phyloP scores from a whole-genome alignment of 2,329 filamentous ascomycete genomes.

The Fusarium papillatum region DNA sequence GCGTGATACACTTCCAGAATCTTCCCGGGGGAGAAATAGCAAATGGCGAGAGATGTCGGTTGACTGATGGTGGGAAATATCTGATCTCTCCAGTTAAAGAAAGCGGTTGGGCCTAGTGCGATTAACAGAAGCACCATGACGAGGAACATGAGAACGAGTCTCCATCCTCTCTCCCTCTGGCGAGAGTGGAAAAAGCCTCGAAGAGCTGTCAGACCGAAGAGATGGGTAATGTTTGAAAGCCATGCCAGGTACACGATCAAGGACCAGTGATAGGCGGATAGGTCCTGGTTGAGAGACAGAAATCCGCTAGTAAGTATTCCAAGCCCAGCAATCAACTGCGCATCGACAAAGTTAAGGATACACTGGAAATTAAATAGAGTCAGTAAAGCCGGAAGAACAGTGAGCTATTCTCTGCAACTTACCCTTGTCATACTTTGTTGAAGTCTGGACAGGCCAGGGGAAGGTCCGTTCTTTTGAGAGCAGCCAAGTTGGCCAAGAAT shows the following conservation, averaged over 20 bases:
- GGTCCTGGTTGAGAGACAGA: neutral
- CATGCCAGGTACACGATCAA: constrained; percentile 10
- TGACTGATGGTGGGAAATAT: neutral
- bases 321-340: constrained; percentile 13
- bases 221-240: constrained; percentile 18
- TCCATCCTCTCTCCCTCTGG: constrained; percentile 4
- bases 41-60: neutral
- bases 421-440: neutral
- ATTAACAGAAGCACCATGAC: constrained; percentile 6
- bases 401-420: neutral
- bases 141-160: neutral
- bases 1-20: neutral
- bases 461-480: neutral
- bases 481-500: neutral
- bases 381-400: neutral
- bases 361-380: neutral
- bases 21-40: neutral
- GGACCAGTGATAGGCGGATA: constrained; percentile 12
- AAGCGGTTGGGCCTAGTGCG: constrained; percentile 9
- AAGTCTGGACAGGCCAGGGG: neutral
- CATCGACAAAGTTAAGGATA: constrained; percentile 13
- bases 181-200: neutral
- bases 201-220: constrained; percentile 9
- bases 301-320: constrained; percentile 15
- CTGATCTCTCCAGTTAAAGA: constrained; percentile 4